Evolutionary conservation across 495 filamentous ascomycete species (phyloP).

Genomic region (Daldinia grandis): DNA sequence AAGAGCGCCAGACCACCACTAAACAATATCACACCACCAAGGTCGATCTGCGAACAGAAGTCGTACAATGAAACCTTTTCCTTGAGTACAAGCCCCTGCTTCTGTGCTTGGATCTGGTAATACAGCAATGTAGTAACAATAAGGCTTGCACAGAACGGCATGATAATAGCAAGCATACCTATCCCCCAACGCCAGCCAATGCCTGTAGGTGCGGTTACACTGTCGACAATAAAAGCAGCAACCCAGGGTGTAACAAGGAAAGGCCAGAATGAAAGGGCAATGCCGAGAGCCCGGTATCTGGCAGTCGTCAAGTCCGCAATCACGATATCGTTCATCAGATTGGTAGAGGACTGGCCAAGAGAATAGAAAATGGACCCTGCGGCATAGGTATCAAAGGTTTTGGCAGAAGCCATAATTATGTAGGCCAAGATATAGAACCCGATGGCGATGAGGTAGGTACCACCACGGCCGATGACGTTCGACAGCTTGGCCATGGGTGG

Average conservation of each 20-base stretch:
- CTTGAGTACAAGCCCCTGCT: constrained; percentile 43
- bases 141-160: constrained; percentile 57
- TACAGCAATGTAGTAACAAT: constrained; percentile 57
- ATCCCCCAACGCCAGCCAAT: constrained; percentile 63
- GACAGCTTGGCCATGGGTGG: constrained; percentile 61
- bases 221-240: constrained; percentile 55
- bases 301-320: constrained; percentile 58
- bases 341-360: constrained; percentile 56
- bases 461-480: constrained; percentile 56
- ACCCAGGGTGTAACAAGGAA: constrained; percentile 59
- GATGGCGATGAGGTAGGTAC: constrained; percentile 56
- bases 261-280: constrained; percentile 55
- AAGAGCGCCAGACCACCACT: constrained; percentile 50
- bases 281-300: constrained; percentile 57
- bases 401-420: constrained; percentile 57
- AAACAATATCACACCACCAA: constrained; percentile 54
- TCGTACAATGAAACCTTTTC: constrained; percentile 48
- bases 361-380: constrained; percentile 57
- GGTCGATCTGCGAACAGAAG: constrained; percentile 58
- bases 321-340: constrained; percentile 58
- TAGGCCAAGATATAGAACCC: constrained; percentile 57
- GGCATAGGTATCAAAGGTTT: constrained; percentile 54
- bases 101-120: constrained; percentile 52
- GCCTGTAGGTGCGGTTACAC: constrained; percentile 49
- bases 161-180: constrained; percentile 60